Base-by-base conservation (phyloP, 2,329 filamentous ascomycete species). In the Pseudocercospora pini-densiflorae region DNA sequence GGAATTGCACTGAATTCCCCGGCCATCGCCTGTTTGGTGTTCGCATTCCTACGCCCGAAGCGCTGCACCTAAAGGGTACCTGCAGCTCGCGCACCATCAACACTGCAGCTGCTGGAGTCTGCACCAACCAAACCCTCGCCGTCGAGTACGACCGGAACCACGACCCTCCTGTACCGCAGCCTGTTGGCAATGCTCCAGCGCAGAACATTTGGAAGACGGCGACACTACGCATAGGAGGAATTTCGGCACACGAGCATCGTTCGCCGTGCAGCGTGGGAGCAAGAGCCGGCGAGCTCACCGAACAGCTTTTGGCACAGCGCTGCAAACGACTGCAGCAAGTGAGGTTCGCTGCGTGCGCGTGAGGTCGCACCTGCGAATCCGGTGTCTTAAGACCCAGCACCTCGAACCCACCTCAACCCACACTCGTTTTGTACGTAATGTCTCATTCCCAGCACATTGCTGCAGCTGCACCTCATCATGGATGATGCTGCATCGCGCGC, bases 371-470 rank as follows among this genome's bases (percentile, higher is more conserved):
- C 61, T 49, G 57, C 57, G 47, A 19, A 24, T 40, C 57, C 55
- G 51, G 57, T 31, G 57, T 60, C 40, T 55, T 49, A 67, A 33
- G 31, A 31, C 53, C 53, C 27, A 40, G 58, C 27, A 23, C 55
- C 31, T 53, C 54, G 29, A 33, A 43, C 55, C 51, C 40, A 49
- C 29, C 23, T 59, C 61, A 40, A 60, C 55, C 64, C 64, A 67
- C 64, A 61, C 49, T 67, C 64, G 64, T 66, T 67, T 63, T 49
- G 64, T 67, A 67, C 49, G 64, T 67, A 59, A 43, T 53, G 23
- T 29, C 45, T 5, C 23, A n/a, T 57, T 9, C 36, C 49, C 21
- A 36, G 21, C 59, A 53, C 61, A 21, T 53, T 57, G 31, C 57
- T 57, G 31, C 57, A 53, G 47, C 43, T 27, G 54, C 49, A 54